Evolutionary conservation across 2,329 filamentous ascomycete genomes (phyloP).

Genomic region (Aplosporella prunicola): DNA sequence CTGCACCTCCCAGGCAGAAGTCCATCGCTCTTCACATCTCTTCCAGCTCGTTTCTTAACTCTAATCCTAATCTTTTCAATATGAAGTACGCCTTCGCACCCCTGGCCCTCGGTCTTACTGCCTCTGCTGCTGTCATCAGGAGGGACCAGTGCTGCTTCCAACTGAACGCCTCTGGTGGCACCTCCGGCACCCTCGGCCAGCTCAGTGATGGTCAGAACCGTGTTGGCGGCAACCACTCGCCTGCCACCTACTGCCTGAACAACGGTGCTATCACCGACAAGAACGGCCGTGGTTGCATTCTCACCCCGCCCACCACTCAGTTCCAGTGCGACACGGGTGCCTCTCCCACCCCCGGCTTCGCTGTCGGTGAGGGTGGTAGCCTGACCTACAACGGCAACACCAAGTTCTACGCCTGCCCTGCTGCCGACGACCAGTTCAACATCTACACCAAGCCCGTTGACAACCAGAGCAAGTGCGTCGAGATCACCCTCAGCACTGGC

Average conservation of each 20-base stretch:
- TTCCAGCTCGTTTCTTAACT: neutral
- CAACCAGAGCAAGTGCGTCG: slow-evolving; percentile 40
- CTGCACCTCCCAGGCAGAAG: too few species aligned
- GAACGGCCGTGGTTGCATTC: slow-evolving; percentile 51
- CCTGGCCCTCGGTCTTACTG: slow-evolving; percentile 15
- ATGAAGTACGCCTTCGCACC: slow-evolving; percentile 17
- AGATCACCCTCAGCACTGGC: slow-evolving; percentile 35
- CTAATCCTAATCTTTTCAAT: slow-evolving; percentile 7
- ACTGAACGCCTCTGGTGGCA: slow-evolving; percentile 40
- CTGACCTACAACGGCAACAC: slow-evolving; percentile 44
- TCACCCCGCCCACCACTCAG: slow-evolving; percentile 50
- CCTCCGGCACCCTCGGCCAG: slow-evolving; percentile 49
- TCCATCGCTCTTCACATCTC: slow-evolving; percentile 2
- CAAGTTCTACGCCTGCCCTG: slow-evolving; percentile 53
- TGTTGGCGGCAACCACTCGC: slow-evolving; percentile 41
- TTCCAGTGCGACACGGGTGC: slow-evolving; percentile 53
- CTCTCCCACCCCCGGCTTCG: slow-evolving; percentile 45
- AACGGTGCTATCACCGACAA: slow-evolving; percentile 44
- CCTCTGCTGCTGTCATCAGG: slow-evolving; percentile 14
- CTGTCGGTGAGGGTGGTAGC: slow-evolving; percentile 43
- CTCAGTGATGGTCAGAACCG: slow-evolving; percentile 54
- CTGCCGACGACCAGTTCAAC: slow-evolving; percentile 48
- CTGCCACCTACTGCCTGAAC: slow-evolving; percentile 47
- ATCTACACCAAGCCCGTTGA: slow-evolving; percentile 39
- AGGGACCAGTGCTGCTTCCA: slow-evolving; percentile 38